Evolutionary conservation across 371 early-diverging fungal species (phyloP), one percentile per base, ranked within the genome.

Genomic region (Mucor sp.): DNA sequence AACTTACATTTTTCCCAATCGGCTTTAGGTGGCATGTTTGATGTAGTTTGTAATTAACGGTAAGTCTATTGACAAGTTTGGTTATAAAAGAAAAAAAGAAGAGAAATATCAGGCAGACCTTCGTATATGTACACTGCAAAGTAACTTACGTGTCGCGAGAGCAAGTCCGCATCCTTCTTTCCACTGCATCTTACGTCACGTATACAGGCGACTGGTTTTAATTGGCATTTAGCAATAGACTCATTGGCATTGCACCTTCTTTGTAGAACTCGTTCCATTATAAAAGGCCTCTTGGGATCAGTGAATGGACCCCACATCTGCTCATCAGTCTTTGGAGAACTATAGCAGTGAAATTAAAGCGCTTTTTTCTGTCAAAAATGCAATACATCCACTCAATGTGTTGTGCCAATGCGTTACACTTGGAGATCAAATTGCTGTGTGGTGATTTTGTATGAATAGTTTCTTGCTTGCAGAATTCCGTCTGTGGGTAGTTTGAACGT

Each of bases 1-100:
- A 23, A 70, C 69, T 70, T 91, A 97, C 95, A 96, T 85, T 97
- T 97, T 81, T 98, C 98, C 98, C 98, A 98, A 83, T 96, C 89
- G 35, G 68, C 57, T 66, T 70, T 70, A 58, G 71, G 71, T 63
- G 71, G 60, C 71, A 70, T 70, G 21, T 62, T 69, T 27, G 14
- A 50, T 60, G 21, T 23, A 35, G 44, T 35, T 58, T 53, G n/a
- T 32, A 53, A 58, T 35, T 60, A 63, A 63, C 39, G 8, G 35
- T 60, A 11, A 17, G 43, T 33, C 37, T 53, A 19, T 59, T 60
- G 33, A 48, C 44, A 65, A 35, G 56, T 57, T 28, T 35, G 37
- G 32, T 19, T 39, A 64, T 28, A 30, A 25, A 43, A 64, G 21
- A 56, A 55, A 32, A 58, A 44, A 30, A 43, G 28, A 43, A 43